Base-by-base conservation (phyloP, 2,329 filamentous ascomycete genomes). In the Botrytis hyacinthi region DNA sequence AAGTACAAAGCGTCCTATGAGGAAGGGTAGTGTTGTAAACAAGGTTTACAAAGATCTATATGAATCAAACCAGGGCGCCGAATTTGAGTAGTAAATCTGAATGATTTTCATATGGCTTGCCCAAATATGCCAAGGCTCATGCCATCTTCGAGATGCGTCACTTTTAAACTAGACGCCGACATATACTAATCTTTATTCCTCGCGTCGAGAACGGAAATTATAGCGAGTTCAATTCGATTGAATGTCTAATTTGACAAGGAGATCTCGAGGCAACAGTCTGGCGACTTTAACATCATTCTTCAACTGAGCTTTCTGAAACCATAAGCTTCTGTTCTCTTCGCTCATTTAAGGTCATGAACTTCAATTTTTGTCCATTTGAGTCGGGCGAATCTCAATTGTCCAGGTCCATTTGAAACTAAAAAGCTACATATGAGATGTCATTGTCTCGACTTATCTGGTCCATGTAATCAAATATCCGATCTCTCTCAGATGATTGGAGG, bases 381-480 rank as follows among this genome's bases (percentile, higher is more conserved):
- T n/a, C 0, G 22, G 4, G 10, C 2, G 4, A 51, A 26, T 5
- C 1, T 2, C 0, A 5, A 14, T n/a, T 51, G 0, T 12, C 46
- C 3, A 51, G 22, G 26, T 12, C 22, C 46, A 51, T n/a, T 26
- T 14, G 46, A 51, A n/a, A 51, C 22, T 14, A 51, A 10, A 4
- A 51, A n/a, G 10, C 46, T 51, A n/a, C 4, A 51, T n/a, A n/a
- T n/a, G 2, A 51, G 26, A 2, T 10, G n/a, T 14, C 12, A 51
- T 51, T n/a, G 7, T 51, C 4, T 16, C 5, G 7, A 51, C 12
- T n/a, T 7, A n/a, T 7, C 20, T 51, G 2, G 5, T 51, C 12
- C 12, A n/a, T 14, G 12, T 2, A 51, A 1, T n/a, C 0, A 0
- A 7, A 16, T 7, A n/a, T 14, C 26, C 2, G 12, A 51, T 14